Evolutionary conservation across 2,329 filamentous ascomycete species (phyloP), one percentile per base, ranked within the genome.

Genomic region (Cordyceps cicadae): DNA sequence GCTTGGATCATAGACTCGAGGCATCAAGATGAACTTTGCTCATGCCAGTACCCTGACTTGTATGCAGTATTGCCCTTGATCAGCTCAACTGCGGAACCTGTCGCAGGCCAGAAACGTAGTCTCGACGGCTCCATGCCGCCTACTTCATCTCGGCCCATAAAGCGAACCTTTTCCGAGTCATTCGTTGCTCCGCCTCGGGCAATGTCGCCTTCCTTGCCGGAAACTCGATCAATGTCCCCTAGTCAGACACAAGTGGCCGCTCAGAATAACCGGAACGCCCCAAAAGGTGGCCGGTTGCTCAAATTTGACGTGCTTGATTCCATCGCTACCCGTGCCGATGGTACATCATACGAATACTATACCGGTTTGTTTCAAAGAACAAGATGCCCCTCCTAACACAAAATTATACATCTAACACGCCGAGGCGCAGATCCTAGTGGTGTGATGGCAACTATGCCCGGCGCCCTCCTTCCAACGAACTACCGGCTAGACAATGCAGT

Each of bases 381-480:
- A 6, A 15, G n/a, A n/a, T 52, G 14, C 19, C 19, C 19, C 19
- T 15, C 17, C 5, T 7, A 45, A 9, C 11, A 5, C 15, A 29
- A 3, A n/a, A 24, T 1, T 19, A 21, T 15, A 4, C n/a, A 54
- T 15, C 55, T 49, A 29, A 58, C 43, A 24, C 14, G 19, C 12
- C 34, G n/a, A n/a, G 19, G 1, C 32, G n/a, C 15, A 51, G 46
- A 17, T 21, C 3, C 5, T 0, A 39, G 29, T 5, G 12, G 39
- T 17, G 9, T 14, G 21, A 3, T 41, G 5, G 21, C 8, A 12
- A 54, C 14, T 19, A 54, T 60, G 58, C 21, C 15, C 29, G 74
- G 75, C 5, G 68, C 66, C 21, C 41, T 76, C 12, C 61, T 76
- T 39, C 75, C 75, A n/a, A 61, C 59, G 5, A 56, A 56, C 19